Base-by-base conservation (phyloP, 2,329 filamentous ascomycete genomes). In the Cadophora sp. region DNA sequence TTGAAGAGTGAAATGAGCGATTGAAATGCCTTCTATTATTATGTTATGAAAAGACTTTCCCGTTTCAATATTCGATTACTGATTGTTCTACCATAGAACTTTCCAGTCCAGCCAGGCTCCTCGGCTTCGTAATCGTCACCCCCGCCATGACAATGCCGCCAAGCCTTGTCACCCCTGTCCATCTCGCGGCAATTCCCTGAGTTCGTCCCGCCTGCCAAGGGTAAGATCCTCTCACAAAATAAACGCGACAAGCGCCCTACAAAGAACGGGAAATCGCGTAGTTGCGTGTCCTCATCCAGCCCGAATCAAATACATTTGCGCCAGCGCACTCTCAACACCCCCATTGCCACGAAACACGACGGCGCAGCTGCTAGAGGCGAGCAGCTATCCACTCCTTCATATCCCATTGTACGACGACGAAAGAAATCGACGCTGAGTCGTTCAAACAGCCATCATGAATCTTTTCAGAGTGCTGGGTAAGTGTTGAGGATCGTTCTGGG, bases 161-260 rank as follows among this genome's bases (percentile, higher is more conserved):
- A 62, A 61, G 31, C 22, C 12, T 94, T 94, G 76, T 90, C 92
- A 68, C 97, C 89, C 27, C 92, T 92, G 79, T 97, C 97, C 80
- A 97, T 94, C 74, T 87, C 77, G 70, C 68, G 62, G 40, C 53
- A 66, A 62, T 61, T 68, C 63, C 53, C 63, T 63, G 50, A 62
- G 27, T 22, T 11, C 31, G 4, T 40, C 62, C 61, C 60, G 48
- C 26, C 22, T 67, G 51, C 60, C 55, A 62, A 62, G 58, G 27
- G 12, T 46, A 53, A 66, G 37, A 40, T 40, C 37, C 37, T 19
- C 37, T 43, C 37, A 11, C 37, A 43, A 43, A 43, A 48, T 50
- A 37, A 34, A 26, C 63, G 68, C 63, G 59, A 58, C 46, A 69
- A 60, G 55, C 69, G 66, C 64, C 50, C 53, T 65, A 59, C 60